Base-by-base conservation (phyloP, 2,329 filamentous ascomycete species). In the Geoglossum cookeanum region DNA sequence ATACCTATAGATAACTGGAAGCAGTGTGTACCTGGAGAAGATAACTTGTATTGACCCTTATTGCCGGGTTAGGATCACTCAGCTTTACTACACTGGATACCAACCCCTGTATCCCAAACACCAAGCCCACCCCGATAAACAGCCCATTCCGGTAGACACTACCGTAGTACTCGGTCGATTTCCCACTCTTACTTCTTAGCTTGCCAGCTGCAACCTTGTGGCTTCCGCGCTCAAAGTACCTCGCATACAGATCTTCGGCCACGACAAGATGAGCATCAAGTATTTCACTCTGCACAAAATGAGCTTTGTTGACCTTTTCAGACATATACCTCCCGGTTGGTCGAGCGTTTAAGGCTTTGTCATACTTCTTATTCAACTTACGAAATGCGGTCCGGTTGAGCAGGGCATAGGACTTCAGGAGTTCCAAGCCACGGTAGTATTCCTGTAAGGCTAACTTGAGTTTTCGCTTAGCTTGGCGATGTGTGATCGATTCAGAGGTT, bases 281-380 rank as follows among this genome's bases (percentile, higher is more conserved):
- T 1, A 87, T 76, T 59, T 94, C 85, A 67, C 89, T 95, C 66
- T 87, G 84, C 45, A 96, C 91, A 65, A 98, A 98, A 77, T 87
- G 88, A 1, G 90, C 79, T 61, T 84, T 83, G 71, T 87, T 91
- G 63, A 98, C 89, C 66, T 91, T 91, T 63, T 96, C 90, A 35
- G 83, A 84, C 79, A 96, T 86, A 68, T 91, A 97, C 32, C 84
- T 79, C 65, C 85, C 78, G 0, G 84, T 78, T 0, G 87, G 87
- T 9, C 84, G 79, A 45, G 88, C 84, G 63, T 89, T 80, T 58
- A 89, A 81, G 1, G 85, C 81, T 71, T 97, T 98, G 75, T 97
- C 90, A 67, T 94, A 97, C 70, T 98, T 98, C 69, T 98, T 98
- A 71, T 94, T 96, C 66, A 98, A 88, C 69, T 98, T 98, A 35